Evolutionary conservation across 2,329 filamentous ascomycete species (phyloP).

Genomic region (Shiraia sp.): DNA sequence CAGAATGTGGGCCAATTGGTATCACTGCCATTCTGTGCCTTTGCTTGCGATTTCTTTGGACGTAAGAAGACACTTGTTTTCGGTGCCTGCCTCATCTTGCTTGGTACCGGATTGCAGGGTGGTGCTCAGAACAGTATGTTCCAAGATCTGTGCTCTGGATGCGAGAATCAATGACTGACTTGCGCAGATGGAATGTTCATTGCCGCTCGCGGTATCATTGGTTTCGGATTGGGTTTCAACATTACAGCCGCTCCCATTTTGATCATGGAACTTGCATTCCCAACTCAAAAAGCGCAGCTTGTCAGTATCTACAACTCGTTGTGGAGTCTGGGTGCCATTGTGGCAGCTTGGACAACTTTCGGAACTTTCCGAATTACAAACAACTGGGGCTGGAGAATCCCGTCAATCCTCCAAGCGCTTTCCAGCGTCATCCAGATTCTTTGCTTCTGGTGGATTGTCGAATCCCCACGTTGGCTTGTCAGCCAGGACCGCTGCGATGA

Average conservation of each 20-base stretch:
- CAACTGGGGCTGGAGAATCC: slow-evolving; percentile 58
- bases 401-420: slow-evolving; percentile 56
- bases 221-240: slow-evolving; percentile 4
- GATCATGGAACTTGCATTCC: slow-evolving; percentile 65
- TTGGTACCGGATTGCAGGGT: slow-evolving; percentile 36
- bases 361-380: slow-evolving; percentile 44
- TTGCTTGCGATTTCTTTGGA: slow-evolving; percentile 45
- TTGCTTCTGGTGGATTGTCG: slow-evolving; percentile 52
- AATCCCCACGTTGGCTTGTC: slow-evolving; percentile 64
- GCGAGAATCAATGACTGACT: background rate
- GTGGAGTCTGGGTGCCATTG: slow-evolving; percentile 32
- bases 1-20: slow-evolving; percentile 30
- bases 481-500: slow-evolving; percentile 53
- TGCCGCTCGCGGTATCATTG: slow-evolving; percentile 1
- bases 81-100: slow-evolving; percentile 46
- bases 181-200: slow-evolving; percentile 3
- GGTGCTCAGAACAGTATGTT: slow-evolving; percentile 8
- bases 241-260: slow-evolving; percentile 63
- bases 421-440: slow-evolving; percentile 49
- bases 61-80: slow-evolving; percentile 40
- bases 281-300: slow-evolving; percentile 64
- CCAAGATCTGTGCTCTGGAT: background rate
- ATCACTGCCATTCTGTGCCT: slow-evolving; percentile 25
- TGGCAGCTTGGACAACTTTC: slow-evolving; percentile 50
- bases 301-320: slow-evolving; percentile 67